Evolutionary conservation across 192 early-diverging fungal genomes (phyloP).

Genomic region (Linnemannia schmuckeri): DNA sequence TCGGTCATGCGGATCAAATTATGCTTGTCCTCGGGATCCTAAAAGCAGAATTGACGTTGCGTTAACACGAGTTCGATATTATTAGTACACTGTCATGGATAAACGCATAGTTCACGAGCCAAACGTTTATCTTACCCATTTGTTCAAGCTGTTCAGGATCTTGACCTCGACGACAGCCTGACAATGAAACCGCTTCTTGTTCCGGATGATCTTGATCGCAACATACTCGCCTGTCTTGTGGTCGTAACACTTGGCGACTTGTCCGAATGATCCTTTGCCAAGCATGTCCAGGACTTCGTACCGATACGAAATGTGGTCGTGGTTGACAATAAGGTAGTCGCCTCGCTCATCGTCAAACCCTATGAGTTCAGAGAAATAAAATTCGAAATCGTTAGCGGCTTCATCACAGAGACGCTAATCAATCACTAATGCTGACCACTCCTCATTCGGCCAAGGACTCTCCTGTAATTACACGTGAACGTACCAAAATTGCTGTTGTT

Average conservation of each 20-base stretch:
- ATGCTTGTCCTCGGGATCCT: slow-evolving; percentile 87
- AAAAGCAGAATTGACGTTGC: not conserved
- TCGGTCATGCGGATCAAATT: slow-evolving; percentile 91
- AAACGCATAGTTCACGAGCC: not conserved
- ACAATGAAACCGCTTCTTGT: slow-evolving; percentile 96
- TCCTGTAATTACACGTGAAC: not conserved
- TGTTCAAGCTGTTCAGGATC: slow-evolving; percentile 84
- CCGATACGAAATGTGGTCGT: slow-evolving; percentile 94
- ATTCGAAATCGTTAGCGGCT: not conserved
- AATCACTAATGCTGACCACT: not conserved
- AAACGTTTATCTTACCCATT: slow-evolving; percentile 71
- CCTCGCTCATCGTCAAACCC: slow-evolving; percentile 93
- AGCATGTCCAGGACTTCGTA: slow-evolving; percentile 94
- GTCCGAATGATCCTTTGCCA: slow-evolving; percentile 94
- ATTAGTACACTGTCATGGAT: not conserved
- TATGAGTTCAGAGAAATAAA: not conserved
- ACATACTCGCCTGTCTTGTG: slow-evolving; percentile 90
- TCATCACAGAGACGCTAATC: not conserved
- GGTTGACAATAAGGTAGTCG: slow-evolving; percentile 87
- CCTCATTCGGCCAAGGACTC: not conserved
- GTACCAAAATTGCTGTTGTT: slow-evolving; percentile 70
- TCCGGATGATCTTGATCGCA: slow-evolving; percentile 95
- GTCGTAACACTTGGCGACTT: slow-evolving; percentile 94
- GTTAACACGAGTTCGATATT: not conserved
- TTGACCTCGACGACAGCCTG: slow-evolving; percentile 96